Conservation (phyloP, 805 yeast species). For the Cyberlindnera japonica region DNA sequence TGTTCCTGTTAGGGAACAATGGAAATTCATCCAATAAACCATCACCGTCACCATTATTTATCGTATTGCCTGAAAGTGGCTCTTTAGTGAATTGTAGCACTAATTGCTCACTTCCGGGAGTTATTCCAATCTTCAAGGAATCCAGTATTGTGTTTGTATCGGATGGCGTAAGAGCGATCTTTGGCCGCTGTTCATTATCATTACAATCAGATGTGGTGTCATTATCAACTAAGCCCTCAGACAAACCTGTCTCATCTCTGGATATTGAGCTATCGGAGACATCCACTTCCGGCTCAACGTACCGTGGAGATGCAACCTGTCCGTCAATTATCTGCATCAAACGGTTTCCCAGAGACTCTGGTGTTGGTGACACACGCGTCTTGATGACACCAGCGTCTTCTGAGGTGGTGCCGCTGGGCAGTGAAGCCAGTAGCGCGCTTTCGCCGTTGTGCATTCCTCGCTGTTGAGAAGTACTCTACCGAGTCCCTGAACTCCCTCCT, state of each 20-base stretch:
- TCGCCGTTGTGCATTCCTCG: neutral
- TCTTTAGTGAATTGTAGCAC: too few species aligned
- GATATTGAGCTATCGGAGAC: neutral
- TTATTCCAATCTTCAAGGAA: slow-evolving; percentile 11
- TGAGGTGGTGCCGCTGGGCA: neutral
- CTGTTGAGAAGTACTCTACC: neutral
- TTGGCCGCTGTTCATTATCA: slow-evolving; percentile 12
- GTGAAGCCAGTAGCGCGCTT: neutral
- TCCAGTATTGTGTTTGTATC: slow-evolving; percentile 16
- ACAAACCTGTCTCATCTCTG: neutral
- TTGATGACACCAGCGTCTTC: neutral
- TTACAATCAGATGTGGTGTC: slow-evolving; percentile 11
- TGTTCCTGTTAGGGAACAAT: slow-evolving; percentile 12
- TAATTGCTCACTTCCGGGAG: too few species aligned
- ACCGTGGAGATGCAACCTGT: neutral
- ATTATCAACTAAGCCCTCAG: slow-evolving; percentile 2
- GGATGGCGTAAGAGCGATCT: slow-evolving; percentile 16
- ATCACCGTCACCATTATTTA: neutral
- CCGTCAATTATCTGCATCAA: slow-evolving; percentile 9
- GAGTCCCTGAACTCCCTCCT: neutral
- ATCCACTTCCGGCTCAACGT: neutral
- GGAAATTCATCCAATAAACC: slow-evolving; percentile 14
- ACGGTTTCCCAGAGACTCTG: slow-evolving; percentile 1
- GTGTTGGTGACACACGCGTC: neutral
- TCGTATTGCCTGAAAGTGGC: neutral